These are phyloP conservation scores for Linum lewisii DNA, from an alignment of 345 rosid genomes.

Conservation along the genomic window DNA sequence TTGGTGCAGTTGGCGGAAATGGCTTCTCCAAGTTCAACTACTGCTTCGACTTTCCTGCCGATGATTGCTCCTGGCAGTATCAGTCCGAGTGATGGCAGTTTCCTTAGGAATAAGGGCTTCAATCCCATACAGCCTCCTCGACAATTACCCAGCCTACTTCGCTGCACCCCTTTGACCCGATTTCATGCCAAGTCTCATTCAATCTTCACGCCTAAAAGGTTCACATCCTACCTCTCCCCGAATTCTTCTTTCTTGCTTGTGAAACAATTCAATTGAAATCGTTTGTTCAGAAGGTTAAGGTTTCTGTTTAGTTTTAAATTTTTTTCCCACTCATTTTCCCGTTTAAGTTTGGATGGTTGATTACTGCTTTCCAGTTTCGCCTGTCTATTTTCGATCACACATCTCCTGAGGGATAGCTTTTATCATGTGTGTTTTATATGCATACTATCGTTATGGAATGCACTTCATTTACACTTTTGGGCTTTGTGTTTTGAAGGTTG, in stretches of 20 bases:
- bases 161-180: not conserved
- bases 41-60: not conserved
- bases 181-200: not conserved
- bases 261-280: no score
- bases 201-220: not conserved
- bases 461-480: not conserved
- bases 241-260: no score
- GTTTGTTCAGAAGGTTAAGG: not conserved
- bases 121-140: not conserved
- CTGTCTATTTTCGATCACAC: not conserved
- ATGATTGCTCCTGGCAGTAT: not conserved
- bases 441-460: not conserved
- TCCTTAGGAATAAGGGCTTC: not conserved
- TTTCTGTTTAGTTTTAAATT: not conserved
- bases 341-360: not conserved
- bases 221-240: no score
- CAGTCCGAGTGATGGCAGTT: not conserved
- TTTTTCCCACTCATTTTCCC: not conserved
- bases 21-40: constrained; percentile 1
- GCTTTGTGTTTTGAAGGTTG: constrained; percentile 31
- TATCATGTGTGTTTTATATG: no score
- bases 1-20: not conserved
- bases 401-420: not conserved
- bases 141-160: not conserved
- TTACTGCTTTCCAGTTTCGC: not conserved